Conservation (phyloP, 1,139 yeast species). For the Zhuliangozyma blackwelliae region DNA sequence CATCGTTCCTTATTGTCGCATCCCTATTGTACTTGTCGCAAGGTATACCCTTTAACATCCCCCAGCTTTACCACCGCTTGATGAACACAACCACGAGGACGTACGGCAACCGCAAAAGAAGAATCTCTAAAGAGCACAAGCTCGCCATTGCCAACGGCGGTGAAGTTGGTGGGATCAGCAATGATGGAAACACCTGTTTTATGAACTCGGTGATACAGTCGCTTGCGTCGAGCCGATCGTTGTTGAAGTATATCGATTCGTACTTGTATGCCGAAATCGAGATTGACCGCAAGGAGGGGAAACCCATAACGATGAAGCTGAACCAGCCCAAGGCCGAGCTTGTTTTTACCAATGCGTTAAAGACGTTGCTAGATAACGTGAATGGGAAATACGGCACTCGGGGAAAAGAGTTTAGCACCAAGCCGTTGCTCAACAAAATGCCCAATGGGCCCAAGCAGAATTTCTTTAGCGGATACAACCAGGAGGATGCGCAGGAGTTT, state of each 20-base stretch:
- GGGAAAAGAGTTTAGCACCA: conserved; percentile 65
- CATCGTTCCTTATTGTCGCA: conserved; percentile 6
- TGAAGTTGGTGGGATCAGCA: conserved; percentile 75
- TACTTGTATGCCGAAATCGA: conserved; percentile 29
- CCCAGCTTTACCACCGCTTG: conserved; percentile 10
- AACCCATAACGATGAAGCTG: conserved; percentile 17
- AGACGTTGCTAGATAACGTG: conserved; percentile 46
- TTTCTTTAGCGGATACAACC: conserved; percentile 77
- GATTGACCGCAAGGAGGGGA: conserved; percentile 14
- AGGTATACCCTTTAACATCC: conserved; percentile 10
- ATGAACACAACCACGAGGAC: conserved; percentile 14
- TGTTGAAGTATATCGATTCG: conserved; percentile 53
- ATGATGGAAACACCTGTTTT: conserved; percentile 91
- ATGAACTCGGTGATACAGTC: conserved; percentile 89
- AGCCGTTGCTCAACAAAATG: conserved; percentile 61
- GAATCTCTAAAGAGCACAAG: conserved; percentile 23
- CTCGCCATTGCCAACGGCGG: conserved; percentile 58
- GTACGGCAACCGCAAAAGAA: conserved; percentile 9
- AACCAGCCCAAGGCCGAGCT: conserved; percentile 30
- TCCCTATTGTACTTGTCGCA: conserved; percentile 9
- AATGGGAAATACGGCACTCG: conserved; percentile 53
- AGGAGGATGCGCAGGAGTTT: conserved; percentile 93
- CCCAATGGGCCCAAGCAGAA: conserved; percentile 76
- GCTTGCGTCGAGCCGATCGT: conserved; percentile 67
- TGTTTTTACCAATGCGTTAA: conserved; percentile 51